A percentile compares a stretch with the other conserved stretches of the same genome.
phyloP scores from a whole-genome alignment of 1,284 basidiomycete species.

The Pascua sp. region DNA sequence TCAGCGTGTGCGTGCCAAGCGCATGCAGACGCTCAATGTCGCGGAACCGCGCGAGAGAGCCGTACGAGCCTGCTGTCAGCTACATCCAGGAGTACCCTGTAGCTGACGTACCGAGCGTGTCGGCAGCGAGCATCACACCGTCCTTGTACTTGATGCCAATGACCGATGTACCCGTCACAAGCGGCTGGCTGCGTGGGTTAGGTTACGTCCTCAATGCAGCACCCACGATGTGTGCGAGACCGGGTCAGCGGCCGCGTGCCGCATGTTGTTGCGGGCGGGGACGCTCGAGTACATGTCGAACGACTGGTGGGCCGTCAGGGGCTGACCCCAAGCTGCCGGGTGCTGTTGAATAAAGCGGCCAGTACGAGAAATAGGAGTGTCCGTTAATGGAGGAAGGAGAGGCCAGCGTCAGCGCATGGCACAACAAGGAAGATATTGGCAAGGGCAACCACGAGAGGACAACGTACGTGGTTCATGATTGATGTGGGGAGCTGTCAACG shows the following conservation, averaged over 20 bases:
- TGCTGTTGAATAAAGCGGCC: slow-evolving; percentile 27
- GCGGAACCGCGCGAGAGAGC: slow-evolving; percentile 95
- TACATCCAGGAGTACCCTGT: not conserved
- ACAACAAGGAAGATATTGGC: not conserved
- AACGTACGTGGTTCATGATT: slow-evolving; percentile 29
- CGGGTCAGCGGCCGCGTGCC: slow-evolving; percentile 14
- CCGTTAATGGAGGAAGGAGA: not conserved
- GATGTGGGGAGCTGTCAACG: not conserved
- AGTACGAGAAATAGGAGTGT: not conserved
- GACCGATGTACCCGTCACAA: slow-evolving; percentile 95
- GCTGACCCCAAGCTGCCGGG: slow-evolving; percentile 47
- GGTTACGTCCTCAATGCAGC: not conserved
- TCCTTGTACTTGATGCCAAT: slow-evolving; percentile 92
- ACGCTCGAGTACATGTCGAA: slow-evolving; percentile 44
- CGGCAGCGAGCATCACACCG: slow-evolving; percentile 98
- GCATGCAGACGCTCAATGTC: slow-evolving; percentile 83
- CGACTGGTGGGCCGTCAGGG: slow-evolving; percentile 33
- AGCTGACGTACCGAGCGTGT: slow-evolving; percentile 73
- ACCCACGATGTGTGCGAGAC: slow-evolving; percentile 29
- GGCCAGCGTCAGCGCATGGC: not conserved
- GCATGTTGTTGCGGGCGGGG: slow-evolving; percentile 18
- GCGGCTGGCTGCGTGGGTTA: slow-evolving; percentile 65
- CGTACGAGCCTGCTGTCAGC: slow-evolving; percentile 77
- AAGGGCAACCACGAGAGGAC: not conserved
- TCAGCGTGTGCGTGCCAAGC: slow-evolving; percentile 74